Evolutionary conservation across 148 eudicot genomes (phyloP).

Genomic region (Rheum nobile): DNA sequence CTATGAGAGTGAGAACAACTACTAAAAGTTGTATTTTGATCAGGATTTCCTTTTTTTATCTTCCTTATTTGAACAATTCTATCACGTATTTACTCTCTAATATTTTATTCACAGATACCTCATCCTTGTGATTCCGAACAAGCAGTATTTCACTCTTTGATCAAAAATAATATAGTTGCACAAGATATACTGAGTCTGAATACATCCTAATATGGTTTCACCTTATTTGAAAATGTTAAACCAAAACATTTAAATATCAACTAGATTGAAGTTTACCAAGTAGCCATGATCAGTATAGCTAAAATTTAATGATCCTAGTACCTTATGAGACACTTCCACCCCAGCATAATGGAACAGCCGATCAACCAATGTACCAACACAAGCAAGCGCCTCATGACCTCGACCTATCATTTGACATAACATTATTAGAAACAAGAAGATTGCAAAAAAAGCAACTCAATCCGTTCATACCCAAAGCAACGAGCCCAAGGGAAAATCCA

Average conservation of each 20-base stretch:
- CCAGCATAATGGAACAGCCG: slow-evolving; percentile 75
- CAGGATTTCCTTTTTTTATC: neutral
- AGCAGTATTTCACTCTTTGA: neutral
- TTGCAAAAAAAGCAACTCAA: neutral
- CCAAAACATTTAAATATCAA: neutral
- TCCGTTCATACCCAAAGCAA: slow-evolving; percentile 73
- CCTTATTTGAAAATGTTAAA: neutral
- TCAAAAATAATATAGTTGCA: neutral
- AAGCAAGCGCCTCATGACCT: slow-evolving; percentile 72
- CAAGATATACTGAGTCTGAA: neutral
- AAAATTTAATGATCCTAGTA: slow-evolving; percentile 15
- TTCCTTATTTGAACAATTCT: neutral
- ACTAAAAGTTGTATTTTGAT: neutral
- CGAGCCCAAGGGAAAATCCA: slow-evolving; percentile 87
- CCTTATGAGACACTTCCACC: slow-evolving; percentile 54
- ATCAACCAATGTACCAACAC: slow-evolving; percentile 63
- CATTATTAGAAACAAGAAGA: slow-evolving; percentile 13
- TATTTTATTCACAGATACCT: neutral
- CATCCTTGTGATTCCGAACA: neutral
- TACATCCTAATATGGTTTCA: neutral
- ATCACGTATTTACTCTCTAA: neutral
- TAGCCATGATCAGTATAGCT: neutral
- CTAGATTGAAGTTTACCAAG: neutral
- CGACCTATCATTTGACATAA: slow-evolving; percentile 43
- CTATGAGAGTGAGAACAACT: neutral